These are phyloP conservation scores for Xylaria sp. DNA, from an alignment of 2,329 filamentous ascomycete genomes.

Conservation along the genomic window DNA sequence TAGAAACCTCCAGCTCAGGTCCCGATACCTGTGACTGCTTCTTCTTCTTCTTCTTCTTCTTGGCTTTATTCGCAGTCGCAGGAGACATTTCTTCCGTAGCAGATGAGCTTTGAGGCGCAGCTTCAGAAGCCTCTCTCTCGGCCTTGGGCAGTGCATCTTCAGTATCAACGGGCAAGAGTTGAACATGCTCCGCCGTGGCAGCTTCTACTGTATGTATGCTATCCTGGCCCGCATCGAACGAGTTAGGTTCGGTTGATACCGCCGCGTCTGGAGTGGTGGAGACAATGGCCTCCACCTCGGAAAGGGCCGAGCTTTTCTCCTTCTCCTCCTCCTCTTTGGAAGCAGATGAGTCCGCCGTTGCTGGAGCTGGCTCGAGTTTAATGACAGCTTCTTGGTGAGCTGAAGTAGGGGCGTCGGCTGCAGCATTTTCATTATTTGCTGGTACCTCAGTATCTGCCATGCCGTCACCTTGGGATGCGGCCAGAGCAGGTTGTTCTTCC, in stretches of 20 bases:
- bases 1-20: background rate
- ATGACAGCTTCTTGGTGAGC: background rate
- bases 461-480: background rate
- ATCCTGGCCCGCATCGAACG: background rate
- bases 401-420: background rate
- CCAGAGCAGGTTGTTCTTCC: constrained; percentile 9
- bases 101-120: constrained; percentile 4
- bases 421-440: background rate
- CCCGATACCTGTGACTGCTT: constrained; percentile 2
- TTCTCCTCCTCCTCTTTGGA: constrained; percentile 40
- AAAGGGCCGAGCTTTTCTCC: constrained; percentile 31
- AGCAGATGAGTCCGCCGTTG: constrained; percentile 25
- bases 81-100: constrained; percentile 17
- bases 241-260: background rate
- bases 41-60: constrained; percentile 28
- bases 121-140: constrained; percentile 10
- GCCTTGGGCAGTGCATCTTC: background rate
- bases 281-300: constrained; percentile 14
- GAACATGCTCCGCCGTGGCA: background rate
- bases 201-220: background rate
- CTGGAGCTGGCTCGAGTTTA: constrained; percentile 13
- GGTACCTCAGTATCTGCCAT: background rate
- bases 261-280: background rate
- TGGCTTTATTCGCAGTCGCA: constrained; percentile 23
- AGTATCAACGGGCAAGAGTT: background rate